Conservation (phyloP, 192 early-diverging fungal genomes). For the Gryganskiella cystojenkinii region DNA sequence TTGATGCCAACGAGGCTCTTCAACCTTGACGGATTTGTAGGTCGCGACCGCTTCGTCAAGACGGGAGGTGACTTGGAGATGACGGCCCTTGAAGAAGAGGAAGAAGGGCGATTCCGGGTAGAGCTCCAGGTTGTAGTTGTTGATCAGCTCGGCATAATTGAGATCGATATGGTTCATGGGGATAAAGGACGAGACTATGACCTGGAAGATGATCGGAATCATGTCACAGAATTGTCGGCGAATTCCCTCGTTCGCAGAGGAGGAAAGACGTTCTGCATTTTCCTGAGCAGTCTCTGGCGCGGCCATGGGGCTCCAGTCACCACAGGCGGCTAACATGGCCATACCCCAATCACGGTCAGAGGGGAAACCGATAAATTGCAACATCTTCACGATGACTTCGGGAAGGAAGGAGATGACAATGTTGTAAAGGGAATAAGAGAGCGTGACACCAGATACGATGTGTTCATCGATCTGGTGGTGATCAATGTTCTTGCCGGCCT, state of each 20-base stretch:
- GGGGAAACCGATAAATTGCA: conserved; percentile 87
- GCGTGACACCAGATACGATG: conserved; percentile 82
- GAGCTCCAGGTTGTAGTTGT: conserved; percentile 62
- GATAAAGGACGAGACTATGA: conserved; percentile 76
- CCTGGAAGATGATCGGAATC: conserved; percentile 76
- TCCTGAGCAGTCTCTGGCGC: conserved; percentile 36
- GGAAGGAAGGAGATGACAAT: conserved; percentile 84
- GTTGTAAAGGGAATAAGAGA: conserved; percentile 84
- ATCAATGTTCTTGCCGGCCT: conserved; percentile 56
- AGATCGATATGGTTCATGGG: conserved; percentile 76
- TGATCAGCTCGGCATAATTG: conserved; percentile 67
- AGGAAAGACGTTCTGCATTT: conserved; percentile 45
- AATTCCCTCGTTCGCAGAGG: conserved; percentile 66
- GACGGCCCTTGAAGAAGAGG: conserved; percentile 75
- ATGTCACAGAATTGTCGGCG: conserved; percentile 85
- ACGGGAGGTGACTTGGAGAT: conserved; percentile 65
- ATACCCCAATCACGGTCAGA: conserved; percentile 82
- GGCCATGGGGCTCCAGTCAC: conserved; percentile 70
- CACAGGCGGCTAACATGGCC: conserved; percentile 74
- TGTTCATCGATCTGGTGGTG: conserved; percentile 78
- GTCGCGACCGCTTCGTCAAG: conserved; percentile 69
- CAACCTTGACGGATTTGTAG: conserved; percentile 65
- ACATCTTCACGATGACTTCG: conserved; percentile 71
- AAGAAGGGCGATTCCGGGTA: conserved; percentile 79
- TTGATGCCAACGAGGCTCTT: conserved; percentile 77